phyloP scores from a whole-genome alignment of 2,329 filamentous ascomycete genomes.

The Stagonosporopsis rhizophila region DNA sequence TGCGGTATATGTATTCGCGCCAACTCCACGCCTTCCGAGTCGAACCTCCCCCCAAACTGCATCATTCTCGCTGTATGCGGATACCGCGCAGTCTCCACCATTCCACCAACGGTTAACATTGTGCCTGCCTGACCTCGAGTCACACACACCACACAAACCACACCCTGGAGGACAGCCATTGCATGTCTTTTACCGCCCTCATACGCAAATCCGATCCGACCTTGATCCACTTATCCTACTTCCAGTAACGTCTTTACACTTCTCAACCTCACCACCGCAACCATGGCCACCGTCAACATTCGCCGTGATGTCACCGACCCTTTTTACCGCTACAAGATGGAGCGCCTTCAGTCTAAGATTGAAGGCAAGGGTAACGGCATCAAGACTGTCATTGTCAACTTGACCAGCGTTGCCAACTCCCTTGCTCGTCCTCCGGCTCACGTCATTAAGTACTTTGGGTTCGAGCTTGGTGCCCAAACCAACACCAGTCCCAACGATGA shows the following conservation, averaged over 20 bases:
- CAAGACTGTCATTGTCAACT: slow-evolving; percentile 97
- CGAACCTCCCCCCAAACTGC: slow-evolving; percentile 93
- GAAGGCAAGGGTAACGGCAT: slow-evolving; percentile 99
- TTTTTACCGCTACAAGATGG: slow-evolving; percentile 99
- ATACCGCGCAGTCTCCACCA: slow-evolving; percentile 91
- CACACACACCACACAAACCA: slow-evolving; percentile 40
- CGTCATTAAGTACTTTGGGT: slow-evolving; percentile 99
- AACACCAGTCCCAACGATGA: slow-evolving; percentile 97
- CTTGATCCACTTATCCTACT: slow-evolving; percentile 13
- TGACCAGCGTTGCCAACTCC: slow-evolving; percentile 90
- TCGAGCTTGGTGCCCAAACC: slow-evolving; percentile 97
- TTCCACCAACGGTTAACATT: slow-evolving; percentile 88
- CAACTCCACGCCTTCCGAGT: slow-evolving; percentile 93
- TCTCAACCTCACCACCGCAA: slow-evolving; percentile 59
- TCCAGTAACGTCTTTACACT: slow-evolving; percentile 31
- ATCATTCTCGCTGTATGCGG: slow-evolving; percentile 94
- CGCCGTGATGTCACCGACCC: slow-evolving; percentile 94
- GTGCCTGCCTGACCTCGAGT: slow-evolving; percentile 48
- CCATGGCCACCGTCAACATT: slow-evolving; percentile 97
- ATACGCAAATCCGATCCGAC: slow-evolving; percentile 52
- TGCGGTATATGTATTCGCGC: slow-evolving; percentile 99
- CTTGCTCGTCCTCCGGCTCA: slow-evolving; percentile 91
- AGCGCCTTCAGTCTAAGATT: slow-evolving; percentile 97
- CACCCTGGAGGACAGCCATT: slow-evolving; percentile 49
- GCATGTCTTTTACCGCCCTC: slow-evolving; percentile 69